phyloP scores from a whole-genome alignment of 768 basidiomycete genomes.

The Hygrophorus russula region DNA sequence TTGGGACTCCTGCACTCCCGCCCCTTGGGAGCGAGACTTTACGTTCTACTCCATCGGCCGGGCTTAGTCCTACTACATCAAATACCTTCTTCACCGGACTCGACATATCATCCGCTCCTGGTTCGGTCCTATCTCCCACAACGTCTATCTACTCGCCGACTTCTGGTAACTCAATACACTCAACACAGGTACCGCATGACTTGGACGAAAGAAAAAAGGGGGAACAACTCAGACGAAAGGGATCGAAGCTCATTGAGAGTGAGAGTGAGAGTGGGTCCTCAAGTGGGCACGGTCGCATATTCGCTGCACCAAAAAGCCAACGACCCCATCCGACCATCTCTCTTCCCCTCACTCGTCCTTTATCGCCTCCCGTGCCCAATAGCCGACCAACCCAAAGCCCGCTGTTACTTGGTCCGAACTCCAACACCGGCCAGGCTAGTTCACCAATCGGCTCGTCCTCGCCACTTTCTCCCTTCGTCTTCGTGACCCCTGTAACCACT shows the following conservation, averaged over 20 bases:
- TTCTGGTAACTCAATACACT: background rate
- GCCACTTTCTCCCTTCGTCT: too few relatives aligned
- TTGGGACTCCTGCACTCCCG: background rate
- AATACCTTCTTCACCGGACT: too few relatives aligned
- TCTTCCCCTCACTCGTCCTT: background rate
- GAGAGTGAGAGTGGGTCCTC: background rate
- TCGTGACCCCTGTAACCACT: too few relatives aligned
- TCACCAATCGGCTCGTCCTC: background rate
- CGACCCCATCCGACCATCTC: constrained; percentile 5
- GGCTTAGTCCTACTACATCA: too few relatives aligned
- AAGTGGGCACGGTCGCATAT: background rate
- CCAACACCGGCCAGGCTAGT: background rate
- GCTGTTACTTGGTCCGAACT: background rate
- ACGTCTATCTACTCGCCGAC: background rate
- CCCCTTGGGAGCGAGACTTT: background rate
- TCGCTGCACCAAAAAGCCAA: background rate
- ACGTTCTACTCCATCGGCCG: too few relatives aligned
- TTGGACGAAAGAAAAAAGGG: too few relatives aligned
- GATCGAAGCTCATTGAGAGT: too few relatives aligned
- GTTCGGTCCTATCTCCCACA: background rate
- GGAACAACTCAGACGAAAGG: too few relatives aligned
- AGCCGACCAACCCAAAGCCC: background rate
- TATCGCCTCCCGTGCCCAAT: background rate
- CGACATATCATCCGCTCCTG: too few relatives aligned
- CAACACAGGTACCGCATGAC: too few relatives aligned